A percentile compares a stretch with the other conserved stretches of the same genome.
These are phyloP conservation scores for Suhomyces taliae DNA, from an alignment of 1,139 yeast species.

Conservation along the genomic window DNA sequence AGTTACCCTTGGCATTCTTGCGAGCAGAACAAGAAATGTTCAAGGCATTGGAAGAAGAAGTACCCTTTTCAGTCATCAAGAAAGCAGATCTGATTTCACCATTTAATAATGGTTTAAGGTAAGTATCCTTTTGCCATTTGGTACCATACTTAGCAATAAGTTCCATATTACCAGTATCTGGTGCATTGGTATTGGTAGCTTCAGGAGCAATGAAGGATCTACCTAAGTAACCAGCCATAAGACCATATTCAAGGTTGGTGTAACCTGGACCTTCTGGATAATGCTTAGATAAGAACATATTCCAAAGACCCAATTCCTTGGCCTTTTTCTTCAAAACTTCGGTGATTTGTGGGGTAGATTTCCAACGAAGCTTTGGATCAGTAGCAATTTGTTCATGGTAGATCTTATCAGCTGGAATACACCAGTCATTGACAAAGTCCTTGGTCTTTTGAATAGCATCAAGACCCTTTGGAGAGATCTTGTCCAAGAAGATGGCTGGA, in stretches of 20 bases:
- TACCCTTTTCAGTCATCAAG: constrained; percentile 69
- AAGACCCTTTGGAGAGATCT: constrained; percentile 50
- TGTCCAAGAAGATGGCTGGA: constrained; percentile 44
- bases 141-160: constrained; percentile 61
- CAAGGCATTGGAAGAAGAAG: constrained; percentile 67
- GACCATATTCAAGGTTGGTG: constrained; percentile 66
- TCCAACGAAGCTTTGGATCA: constrained; percentile 51
- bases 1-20: constrained; percentile 46
- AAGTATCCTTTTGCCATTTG: constrained; percentile 49
- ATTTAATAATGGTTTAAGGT: constrained; percentile 56
- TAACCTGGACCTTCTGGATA: constrained; percentile 64
- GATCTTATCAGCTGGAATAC: constrained; percentile 57
- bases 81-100: constrained; percentile 69
- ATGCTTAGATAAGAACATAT: constrained; percentile 57
- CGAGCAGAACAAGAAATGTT: constrained; percentile 56
- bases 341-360: constrained; percentile 47
- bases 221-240: constrained; percentile 71
- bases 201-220: constrained; percentile 58
- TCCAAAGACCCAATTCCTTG: constrained; percentile 60
- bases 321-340: constrained; percentile 59
- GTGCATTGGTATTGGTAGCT: constrained; percentile 65
- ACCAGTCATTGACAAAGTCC: constrained; percentile 58
- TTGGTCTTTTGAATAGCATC: constrained; percentile 51
- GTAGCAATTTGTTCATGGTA: constrained; percentile 41
- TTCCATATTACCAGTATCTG: constrained; percentile 80